A percentile compares a stretch with the other conserved stretches of the same genome.
Conservation (phyloP, 768 basidiomycete genomes). For the Mycena epipterygia region DNA sequence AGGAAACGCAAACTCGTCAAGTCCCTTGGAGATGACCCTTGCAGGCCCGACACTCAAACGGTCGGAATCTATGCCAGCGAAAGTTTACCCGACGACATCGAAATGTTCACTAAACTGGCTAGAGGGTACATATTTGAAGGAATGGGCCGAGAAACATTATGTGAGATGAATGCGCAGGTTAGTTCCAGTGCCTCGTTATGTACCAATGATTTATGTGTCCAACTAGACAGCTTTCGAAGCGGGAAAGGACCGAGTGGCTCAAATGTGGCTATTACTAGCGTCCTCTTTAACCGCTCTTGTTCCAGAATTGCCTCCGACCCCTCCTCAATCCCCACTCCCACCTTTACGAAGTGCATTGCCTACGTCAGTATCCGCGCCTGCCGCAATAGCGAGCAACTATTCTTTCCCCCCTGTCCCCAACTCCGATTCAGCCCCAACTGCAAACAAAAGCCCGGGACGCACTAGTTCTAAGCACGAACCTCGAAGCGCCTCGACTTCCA, state of each 20-base stretch:
- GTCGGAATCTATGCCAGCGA: constrained; percentile 65
- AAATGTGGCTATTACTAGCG: constrained; percentile 76
- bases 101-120: constrained; percentile 73
- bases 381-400: constrained; percentile 49
- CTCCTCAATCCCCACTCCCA: constrained; percentile 42
- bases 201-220: neutral
- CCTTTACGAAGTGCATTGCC: constrained; percentile 44
- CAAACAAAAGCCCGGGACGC: constrained; percentile 45
- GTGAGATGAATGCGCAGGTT: constrained; percentile 73
- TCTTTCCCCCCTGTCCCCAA: constrained; percentile 40
- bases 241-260: constrained; percentile 68
- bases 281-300: constrained; percentile 67
- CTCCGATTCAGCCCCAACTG: constrained; percentile 31
- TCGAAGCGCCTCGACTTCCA: constrained; percentile 52
- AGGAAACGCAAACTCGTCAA: constrained; percentile 59
- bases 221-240: constrained; percentile 70
- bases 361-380: constrained; percentile 59
- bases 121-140: constrained; percentile 71
- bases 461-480: constrained; percentile 33
- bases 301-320: constrained; percentile 49
- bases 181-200: constrained; percentile 15
- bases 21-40: constrained; percentile 69
- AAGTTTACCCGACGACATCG: constrained; percentile 54
- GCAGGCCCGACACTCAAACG: constrained; percentile 66
- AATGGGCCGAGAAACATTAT: constrained; percentile 60